These are phyloP conservation scores for Medicago ruthenica DNA, from an alignment of 306 rosid genomes.

Conservation along the genomic window DNA sequence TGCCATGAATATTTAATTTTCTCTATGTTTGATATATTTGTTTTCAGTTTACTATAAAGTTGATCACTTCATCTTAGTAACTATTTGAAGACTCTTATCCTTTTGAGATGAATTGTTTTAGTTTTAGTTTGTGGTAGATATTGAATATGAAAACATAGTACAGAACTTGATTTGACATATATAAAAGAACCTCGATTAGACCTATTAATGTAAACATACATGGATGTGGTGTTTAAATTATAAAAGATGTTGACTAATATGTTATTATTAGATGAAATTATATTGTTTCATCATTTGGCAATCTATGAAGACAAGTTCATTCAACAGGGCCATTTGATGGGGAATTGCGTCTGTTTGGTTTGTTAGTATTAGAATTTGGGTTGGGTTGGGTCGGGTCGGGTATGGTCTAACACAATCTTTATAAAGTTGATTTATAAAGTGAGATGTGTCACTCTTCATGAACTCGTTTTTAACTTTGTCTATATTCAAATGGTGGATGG, in stretches of 20 bases:
- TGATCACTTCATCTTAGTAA: slow-evolving; percentile 26
- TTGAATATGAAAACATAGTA: slow-evolving; percentile 38
- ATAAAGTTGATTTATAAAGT: no score
- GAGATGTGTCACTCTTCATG: background rate
- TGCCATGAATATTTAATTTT: slow-evolving; percentile 65
- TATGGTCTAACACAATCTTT: no score
- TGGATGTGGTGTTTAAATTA: background rate
- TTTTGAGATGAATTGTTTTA: slow-evolving; percentile 39
- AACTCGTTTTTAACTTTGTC: no score
- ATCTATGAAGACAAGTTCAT: slow-evolving; percentile 4
- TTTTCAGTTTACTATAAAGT: slow-evolving; percentile 34
- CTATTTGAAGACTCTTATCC: slow-evolving; percentile 26
- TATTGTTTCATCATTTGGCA: background rate
- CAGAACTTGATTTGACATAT: slow-evolving; percentile 41
- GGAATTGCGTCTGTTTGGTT: background rate
- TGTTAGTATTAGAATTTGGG: background rate
- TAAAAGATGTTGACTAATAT: background rate
- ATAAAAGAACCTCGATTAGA: slow-evolving; percentile 18
- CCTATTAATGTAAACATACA: slow-evolving; percentile 15
- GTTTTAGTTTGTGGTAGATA: slow-evolving; percentile 40
- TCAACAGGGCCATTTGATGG: background rate
- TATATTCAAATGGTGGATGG: no score
- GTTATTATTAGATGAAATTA: background rate
- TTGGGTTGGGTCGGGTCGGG: background rate
- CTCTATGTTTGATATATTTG: slow-evolving; percentile 33